Percentiles rank a stretch among this genome's conserved stretches.
phyloP scores from a whole-genome alignment of 2,329 filamentous ascomycete species.

The Apiospora rasikravindrae region DNA sequence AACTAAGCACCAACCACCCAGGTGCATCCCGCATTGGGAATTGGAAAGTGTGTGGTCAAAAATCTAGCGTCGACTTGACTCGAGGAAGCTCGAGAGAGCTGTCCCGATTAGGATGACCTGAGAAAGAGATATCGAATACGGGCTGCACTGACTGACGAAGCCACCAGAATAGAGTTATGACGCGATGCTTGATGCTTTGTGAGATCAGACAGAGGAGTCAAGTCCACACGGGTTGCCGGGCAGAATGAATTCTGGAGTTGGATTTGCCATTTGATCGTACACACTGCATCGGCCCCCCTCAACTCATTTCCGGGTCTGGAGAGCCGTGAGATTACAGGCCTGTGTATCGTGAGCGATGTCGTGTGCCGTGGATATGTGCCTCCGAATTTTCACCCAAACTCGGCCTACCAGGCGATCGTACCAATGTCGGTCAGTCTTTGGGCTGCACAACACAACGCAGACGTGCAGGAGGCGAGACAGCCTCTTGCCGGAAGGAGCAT shows the following conservation, averaged over 20 bases:
- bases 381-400: not conserved
- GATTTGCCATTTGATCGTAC: not conserved
- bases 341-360: constrained; percentile 2
- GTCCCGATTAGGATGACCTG: not conserved
- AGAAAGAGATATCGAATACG: not conserved
- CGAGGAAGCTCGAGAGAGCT: not conserved
- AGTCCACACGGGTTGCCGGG: not conserved
- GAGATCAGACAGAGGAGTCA: not conserved
- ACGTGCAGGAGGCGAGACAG: not conserved
- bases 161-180: constrained; percentile 2
- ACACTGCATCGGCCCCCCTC: not conserved
- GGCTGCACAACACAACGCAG: constrained; percentile 8
- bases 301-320: not conserved
- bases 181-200: constrained; percentile 2
- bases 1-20: not conserved
- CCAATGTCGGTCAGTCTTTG: constrained; percentile 5
- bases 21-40: not conserved
- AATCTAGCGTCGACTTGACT: not conserved
- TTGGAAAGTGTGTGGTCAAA: not conserved
- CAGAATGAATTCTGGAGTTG: not conserved
- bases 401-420: not conserved
- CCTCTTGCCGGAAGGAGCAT: not conserved
- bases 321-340: not conserved
- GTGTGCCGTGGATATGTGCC: not conserved
- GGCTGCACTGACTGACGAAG: not conserved